Base-by-base conservation (phyloP, 306 rosid species). In the Medicago lupulina region DNA sequence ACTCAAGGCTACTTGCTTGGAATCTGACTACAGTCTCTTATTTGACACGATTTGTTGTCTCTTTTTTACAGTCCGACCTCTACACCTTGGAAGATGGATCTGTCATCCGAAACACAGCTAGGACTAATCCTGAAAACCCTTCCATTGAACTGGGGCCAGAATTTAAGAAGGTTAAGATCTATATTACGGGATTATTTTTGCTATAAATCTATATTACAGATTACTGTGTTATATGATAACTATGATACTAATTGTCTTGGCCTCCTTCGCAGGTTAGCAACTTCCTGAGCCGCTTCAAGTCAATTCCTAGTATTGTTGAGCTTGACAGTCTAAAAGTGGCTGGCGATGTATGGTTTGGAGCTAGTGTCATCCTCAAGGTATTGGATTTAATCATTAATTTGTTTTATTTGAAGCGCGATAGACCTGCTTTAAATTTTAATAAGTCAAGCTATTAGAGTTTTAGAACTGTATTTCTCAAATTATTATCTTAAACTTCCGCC, bases 261-360 rank as follows among this genome's bases (percentile, higher is more conserved):
- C 74, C 67, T 50, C 54, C 59, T 66, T 73, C 46, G 51, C 69
- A 95, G 99, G 99, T 95, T 82, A 81, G 85, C 70, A 77, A 79
- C 86, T 95, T 90, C 93, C 83, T 95, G 91, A 80, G 76, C 61
- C 89, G 97, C 39, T 92, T 95, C 85, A 89, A 92, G 85, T 90
- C 99, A 44, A 95, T 95, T 58, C 99, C 99, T 39, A 95, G 99
- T 67, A 92, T 95, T 50, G 85, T 89, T 69, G 93, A 87, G 67
- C 97, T 92, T n/a, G 97, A 89, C 72, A 86, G 86, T 82, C 91
- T 95, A 41, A 92, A 92, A 87, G 97, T 95, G 75, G 66, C 64
- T n/a, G 99, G 97, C 6, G 96, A 95, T 86, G 97, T 92, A 43
- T 95, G 88, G 91, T 95, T 95, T n/a, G 97, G 97, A 43, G 76